These are phyloP conservation scores for Lagenidium giganteum DNA, from an alignment of 352 stramenopile genomes.

Conservation along the genomic window DNA sequence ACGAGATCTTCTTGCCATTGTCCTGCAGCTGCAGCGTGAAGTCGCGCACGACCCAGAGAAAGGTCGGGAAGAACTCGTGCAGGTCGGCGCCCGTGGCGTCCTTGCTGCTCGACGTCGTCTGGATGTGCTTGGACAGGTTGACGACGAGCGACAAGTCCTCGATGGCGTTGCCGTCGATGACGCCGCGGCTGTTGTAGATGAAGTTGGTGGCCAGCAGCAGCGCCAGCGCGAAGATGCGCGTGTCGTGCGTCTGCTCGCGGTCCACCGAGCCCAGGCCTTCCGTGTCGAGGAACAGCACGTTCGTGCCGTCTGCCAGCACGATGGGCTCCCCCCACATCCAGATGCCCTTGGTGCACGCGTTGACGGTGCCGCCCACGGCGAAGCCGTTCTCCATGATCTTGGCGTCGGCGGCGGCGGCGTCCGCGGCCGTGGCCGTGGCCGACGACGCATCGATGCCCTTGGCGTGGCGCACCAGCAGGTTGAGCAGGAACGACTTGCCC, in stretches of 20 bases:
- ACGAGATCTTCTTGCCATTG: conserved; percentile 83
- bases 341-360: conserved; percentile 89
- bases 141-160: conserved; percentile 89
- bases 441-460: conserved; percentile 26
- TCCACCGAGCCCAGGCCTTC: conserved; percentile 83
- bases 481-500: conserved; percentile 89
- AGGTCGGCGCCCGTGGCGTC: conserved; percentile 28
- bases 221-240: conserved; percentile 86
- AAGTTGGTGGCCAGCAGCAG: conserved; percentile 84
- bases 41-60: conserved; percentile 89
- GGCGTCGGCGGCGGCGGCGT: conserved; percentile 5
- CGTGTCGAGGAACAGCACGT: conserved; percentile 84
- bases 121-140: conserved; percentile 88
- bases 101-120: conserved; percentile 44
- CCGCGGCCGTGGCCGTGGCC: conserved; percentile 3
- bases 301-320: conserved; percentile 62
- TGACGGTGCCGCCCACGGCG: conserved; percentile 76
- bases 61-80: conserved; percentile 83
- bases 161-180: conserved; percentile 88
- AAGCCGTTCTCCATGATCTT: conserved; percentile 41
- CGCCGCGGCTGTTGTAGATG: conserved; percentile 89
- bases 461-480: conserved; percentile 68
- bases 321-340: conserved; percentile 89
- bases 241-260: conserved; percentile 85
- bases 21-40: conserved; percentile 86